Evolutionary conservation across 1,284 basidiomycete genomes (phyloP).

Genomic region (Pascua guehoae): DNA sequence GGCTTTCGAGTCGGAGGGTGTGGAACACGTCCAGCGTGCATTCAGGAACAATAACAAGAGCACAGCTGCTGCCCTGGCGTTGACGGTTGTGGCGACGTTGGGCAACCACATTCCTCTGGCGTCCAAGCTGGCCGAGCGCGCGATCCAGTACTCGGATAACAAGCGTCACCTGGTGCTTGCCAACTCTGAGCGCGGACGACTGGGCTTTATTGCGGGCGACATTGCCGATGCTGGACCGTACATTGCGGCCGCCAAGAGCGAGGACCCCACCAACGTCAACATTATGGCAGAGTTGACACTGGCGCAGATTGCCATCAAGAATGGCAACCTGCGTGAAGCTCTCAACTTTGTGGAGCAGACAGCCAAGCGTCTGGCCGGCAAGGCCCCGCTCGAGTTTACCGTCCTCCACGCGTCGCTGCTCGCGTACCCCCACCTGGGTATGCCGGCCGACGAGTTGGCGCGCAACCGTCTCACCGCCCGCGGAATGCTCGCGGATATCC

Average conservation of each 20-base stretch:
- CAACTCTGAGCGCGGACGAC: slow-evolving; percentile 69
- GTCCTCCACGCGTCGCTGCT: slow-evolving; percentile 85
- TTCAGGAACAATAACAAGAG: slow-evolving; percentile 44
- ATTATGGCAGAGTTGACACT: slow-evolving; percentile 74
- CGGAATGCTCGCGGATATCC: slow-evolving; percentile 73
- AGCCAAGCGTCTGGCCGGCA: slow-evolving; percentile 43
- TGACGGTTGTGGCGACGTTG: slow-evolving; percentile 32
- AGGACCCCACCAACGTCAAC: slow-evolving; percentile 60
- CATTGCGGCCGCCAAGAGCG: slow-evolving; percentile 69
- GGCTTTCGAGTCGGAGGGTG: slow-evolving; percentile 30
- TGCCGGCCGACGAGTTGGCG: slow-evolving; percentile 66
- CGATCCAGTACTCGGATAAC: slow-evolving; percentile 87
- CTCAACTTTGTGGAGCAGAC: slow-evolving; percentile 77
- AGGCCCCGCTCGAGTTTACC: slow-evolving; percentile 64
- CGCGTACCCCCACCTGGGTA: slow-evolving; percentile 69
- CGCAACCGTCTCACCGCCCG: slow-evolving; percentile 71
- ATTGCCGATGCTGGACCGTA: slow-evolving; percentile 64
- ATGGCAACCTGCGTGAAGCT: slow-evolving; percentile 61
- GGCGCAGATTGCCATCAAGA: slow-evolving; percentile 78
- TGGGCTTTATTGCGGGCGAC: slow-evolving; percentile 66
- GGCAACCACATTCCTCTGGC: slow-evolving; percentile 56
- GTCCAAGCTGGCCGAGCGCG: slow-evolving; percentile 83
- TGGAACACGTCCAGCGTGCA: slow-evolving; percentile 33
- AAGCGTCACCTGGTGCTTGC: slow-evolving; percentile 75
- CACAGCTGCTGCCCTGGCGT: slow-evolving; percentile 33